Evolutionary conservation across 805 yeast species (phyloP), one percentile per base, ranked within the genome.

Genomic region (Saccharomyces mikatae): DNA sequence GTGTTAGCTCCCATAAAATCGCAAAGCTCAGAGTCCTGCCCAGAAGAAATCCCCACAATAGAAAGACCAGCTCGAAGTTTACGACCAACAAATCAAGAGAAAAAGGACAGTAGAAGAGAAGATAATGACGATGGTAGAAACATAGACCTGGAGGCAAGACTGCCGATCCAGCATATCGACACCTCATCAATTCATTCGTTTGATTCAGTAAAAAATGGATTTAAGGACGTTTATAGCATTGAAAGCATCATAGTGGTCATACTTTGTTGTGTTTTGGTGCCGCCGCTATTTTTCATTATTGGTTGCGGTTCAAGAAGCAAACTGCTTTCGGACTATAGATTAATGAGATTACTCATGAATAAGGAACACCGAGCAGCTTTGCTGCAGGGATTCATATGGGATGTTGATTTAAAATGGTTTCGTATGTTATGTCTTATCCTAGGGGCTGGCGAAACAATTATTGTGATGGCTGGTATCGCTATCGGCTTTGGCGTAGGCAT

Each of bases 401-500:
- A 67, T 48, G 52, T 68, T 9, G 63, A 64, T 47, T 54, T 68
- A 4, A 47, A 47, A 14, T 66, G 71, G 71, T 59, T 68, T 30
- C 49, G 69, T 13, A 52, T 48, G 58, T 58, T 58, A 64, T 74
- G 68, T 17, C 53, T 75, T 41, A 50, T 53, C 1, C 57, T 77
- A 8, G 78, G 76, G 1, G 53, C 55, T 8, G 11, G 60, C 2
- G 70, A 63, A 54, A 46, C 60, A 8, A 22, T 65, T 6, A 58
- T 64, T 1, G 60, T 73, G 4, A 54, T 74, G 22, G 81, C 76
- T 0, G 72, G 77, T 59, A 67, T 77, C 30, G 76, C 76, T 17
- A 71, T 77, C 32, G 82, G 81, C 0, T 67, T 79, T 49, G 80
- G 76, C 5, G 74, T 78, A 47, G 79, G 80, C 2, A 58, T 74